Base-by-base conservation (phyloP, 2,329 filamentous ascomycete species). In the Cercospora brassicicola region DNA sequence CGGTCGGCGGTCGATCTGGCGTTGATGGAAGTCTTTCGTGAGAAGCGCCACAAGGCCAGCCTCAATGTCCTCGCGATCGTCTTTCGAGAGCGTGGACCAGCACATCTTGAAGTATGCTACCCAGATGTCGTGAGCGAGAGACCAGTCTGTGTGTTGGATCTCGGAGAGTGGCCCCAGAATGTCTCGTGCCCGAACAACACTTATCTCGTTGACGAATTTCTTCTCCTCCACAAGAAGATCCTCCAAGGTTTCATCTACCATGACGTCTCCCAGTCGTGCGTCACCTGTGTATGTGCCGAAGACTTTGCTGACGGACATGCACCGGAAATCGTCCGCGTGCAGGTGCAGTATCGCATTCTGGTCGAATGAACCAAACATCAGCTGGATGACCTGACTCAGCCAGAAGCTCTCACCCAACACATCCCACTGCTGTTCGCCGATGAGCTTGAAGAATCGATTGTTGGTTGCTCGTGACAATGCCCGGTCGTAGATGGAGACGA, bases 381-480 rank as follows among this genome's bases (percentile, higher is more conserved):
- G 85, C 76, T 99, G 95, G 18, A 93, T 93, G 36, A 96, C 94
- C 80, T 99, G 95, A 48, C 93, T 90, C 60, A 99, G 84, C 96
- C 96, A 99, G 82, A 96, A 99, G 1, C 92, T 96, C 74, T 99
- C 95, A 1, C 89, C 89, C 59, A 99, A 84, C 0, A 92, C 96
- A 78, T 98, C 94, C 95, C 95, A 99, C 74, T 98, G 98, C 78
- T 99, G 96, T 26, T 91, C 91, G 0, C 89, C 90, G 65, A 99
- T 87, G 3, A 98, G 90, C 80, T 97, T 98, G 68, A 90, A 91
- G 45, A 99, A 85, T 42, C 96, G 90, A 67, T 92, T 92, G 75
- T 91, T 96, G 0, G 94, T 94, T 7, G 93, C 93, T 76, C 94
- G 92, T n/a, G 93, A 96, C 72, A 99, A 84, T 77, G 93, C 97